phyloP scores from a whole-genome alignment of 1,139 yeast genomes.

The Pichia sp. region DNA sequence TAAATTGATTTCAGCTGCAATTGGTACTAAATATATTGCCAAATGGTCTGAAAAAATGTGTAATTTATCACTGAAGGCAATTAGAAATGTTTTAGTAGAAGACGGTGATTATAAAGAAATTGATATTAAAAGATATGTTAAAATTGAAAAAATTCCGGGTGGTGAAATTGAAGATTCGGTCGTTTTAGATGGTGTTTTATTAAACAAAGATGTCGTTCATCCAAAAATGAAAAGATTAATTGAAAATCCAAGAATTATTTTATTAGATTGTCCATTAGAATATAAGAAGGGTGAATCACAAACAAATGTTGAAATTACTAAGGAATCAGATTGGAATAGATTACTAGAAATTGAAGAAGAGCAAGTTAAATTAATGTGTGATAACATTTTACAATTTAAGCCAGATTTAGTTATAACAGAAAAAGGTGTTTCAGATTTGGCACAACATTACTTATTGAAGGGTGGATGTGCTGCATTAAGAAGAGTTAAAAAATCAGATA shows the following conservation, averaged over 20 bases:
- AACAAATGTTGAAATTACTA: slow-evolving; percentile 93
- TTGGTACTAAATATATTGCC: slow-evolving; percentile 91
- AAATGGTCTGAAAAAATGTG: slow-evolving; percentile 95
- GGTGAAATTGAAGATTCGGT: slow-evolving; percentile 88
- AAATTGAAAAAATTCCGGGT: slow-evolving; percentile 95
- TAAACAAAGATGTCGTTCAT: slow-evolving; percentile 95
- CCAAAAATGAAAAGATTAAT: slow-evolving; percentile 93
- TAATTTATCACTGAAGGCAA: slow-evolving; percentile 78
- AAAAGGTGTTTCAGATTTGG: slow-evolving; percentile 96
- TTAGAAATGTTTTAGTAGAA: slow-evolving; percentile 68
- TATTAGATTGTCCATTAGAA: slow-evolving; percentile 94
- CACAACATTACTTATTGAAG: slow-evolving; percentile 91
- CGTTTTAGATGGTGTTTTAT: slow-evolving; percentile 85
- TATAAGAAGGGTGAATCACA: slow-evolving; percentile 99
- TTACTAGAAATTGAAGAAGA: slow-evolving; percentile 96
- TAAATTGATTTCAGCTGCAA: slow-evolving; percentile 79
- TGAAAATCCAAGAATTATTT: slow-evolving; percentile 80
- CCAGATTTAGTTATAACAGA: slow-evolving; percentile 96
- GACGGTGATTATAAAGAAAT: slow-evolving; percentile 74
- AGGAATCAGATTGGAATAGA: slow-evolving; percentile 95
- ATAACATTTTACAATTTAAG: slow-evolving; percentile 72
- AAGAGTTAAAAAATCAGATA: slow-evolving; percentile 93
- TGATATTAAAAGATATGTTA: slow-evolving; percentile 86
- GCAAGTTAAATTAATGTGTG: slow-evolving; percentile 85
- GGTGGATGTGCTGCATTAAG: slow-evolving; percentile 91